Evolutionary conservation across 306 rosid genomes (phyloP), one percentile per base, ranked within the genome.

Genomic region (Quercus ilex): DNA sequence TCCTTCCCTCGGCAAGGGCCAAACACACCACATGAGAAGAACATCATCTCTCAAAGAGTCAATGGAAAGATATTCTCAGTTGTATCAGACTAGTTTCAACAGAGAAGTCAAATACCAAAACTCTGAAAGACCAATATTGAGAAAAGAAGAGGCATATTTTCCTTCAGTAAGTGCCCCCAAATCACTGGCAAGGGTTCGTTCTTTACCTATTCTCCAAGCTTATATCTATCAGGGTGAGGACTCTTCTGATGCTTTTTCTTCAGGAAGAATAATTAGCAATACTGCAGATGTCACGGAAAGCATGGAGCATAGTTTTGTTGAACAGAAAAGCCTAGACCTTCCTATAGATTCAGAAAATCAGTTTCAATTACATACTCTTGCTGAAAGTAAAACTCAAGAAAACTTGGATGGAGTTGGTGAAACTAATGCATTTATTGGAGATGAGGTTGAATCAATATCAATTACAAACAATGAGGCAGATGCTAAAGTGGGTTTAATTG

Each of bases 131-230:
- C 64, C 79, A 70, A 87, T 49, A 30, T 28, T 87, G 78, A 91
- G 56, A 84, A 17, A 73, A 4, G 77, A 76, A 69, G 83, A 85
- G 74, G 82, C 33, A 81, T 63, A 35, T 70, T 80, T 83, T 4
- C 1, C 78, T 46, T 21, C 84, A 13, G 56, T 13, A 51, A 23
- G 46, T 31, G 78, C 87, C 38, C 81, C 83, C 19, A 90, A 89
- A 80, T 63, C 83, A 33, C 63, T 93, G 17, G 63, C 82, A 51
- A 87, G 98, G 85, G 85, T 90, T 80, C 87, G 69, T 43, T 93
- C 98, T 25, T 64, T 91, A 17, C 95, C 93, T 78, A 89, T 87
- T 77, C 69, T 93, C 1, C 82, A 84, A 74, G 73, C 89, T n/a
- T 78, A 75, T 72, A 64, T 75, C 74, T 63, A 82, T 71, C 88